phyloP scores from a whole-genome alignment of 164 flowering plant genomes.

The Chimonanthus salicifolius region DNA sequence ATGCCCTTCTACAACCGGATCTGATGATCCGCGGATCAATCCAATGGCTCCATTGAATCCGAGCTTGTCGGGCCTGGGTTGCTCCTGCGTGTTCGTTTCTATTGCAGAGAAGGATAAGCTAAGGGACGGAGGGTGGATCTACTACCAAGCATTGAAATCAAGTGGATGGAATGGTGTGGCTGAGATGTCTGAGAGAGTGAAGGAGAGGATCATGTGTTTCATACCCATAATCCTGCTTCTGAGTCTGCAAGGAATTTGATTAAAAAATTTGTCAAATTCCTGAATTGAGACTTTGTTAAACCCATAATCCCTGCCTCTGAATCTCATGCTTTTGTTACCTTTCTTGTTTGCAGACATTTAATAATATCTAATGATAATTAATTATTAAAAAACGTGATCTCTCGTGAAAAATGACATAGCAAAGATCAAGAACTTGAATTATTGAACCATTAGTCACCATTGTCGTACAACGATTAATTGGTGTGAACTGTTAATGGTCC shows the following conservation, averaged over 20 bases:
- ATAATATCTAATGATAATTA: too few species aligned
- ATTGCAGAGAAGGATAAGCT: constrained; percentile 49
- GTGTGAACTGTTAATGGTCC: too few species aligned
- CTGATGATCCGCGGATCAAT: constrained; percentile 49
- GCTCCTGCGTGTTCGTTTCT: constrained; percentile 33
- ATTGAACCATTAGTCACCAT: too few species aligned
- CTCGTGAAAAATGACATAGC: too few species aligned
- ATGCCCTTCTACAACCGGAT: constrained; percentile 37
- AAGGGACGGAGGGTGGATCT: constrained; percentile 41
- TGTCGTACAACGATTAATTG: too few species aligned
- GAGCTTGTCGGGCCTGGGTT: constrained; percentile 22
- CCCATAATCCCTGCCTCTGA: too few species aligned
- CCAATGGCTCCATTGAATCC: constrained; percentile 39
- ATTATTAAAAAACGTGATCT: too few species aligned
- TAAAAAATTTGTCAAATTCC: constrained; percentile 32
- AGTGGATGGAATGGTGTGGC: constrained; percentile 48
- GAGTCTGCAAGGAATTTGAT: constrained; percentile 37
- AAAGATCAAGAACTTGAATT: too few species aligned
- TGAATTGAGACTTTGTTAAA: neutral
- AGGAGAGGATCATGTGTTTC: constrained; percentile 51
- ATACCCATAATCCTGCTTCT: constrained; percentile 26
- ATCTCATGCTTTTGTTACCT: too few species aligned
- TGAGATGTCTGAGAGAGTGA: constrained; percentile 40
- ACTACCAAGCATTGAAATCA: constrained; percentile 33
- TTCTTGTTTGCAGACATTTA: too few species aligned